Conservation (phyloP, 2,329 filamentous ascomycete genomes). For the Alternaria sp. region DNA sequence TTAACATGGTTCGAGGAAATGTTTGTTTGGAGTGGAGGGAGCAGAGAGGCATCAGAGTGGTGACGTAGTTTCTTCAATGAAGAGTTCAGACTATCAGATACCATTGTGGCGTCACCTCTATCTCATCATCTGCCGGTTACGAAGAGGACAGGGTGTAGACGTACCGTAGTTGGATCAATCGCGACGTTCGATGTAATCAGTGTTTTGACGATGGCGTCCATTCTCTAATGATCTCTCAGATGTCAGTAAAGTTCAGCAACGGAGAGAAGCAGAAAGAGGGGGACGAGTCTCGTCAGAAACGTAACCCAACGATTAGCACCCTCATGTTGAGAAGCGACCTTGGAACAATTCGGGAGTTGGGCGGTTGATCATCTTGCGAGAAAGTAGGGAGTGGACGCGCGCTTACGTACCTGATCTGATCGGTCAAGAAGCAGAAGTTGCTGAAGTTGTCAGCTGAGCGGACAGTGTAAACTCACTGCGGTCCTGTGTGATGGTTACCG, state of each 20-base stretch:
- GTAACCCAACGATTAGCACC: neutral
- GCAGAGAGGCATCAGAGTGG: neutral
- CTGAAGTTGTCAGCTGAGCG: neutral
- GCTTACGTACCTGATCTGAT: neutral
- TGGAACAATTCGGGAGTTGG: neutral
- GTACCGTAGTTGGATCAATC: neutral
- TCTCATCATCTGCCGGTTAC: neutral
- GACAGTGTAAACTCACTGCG: neutral
- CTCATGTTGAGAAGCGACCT: neutral
- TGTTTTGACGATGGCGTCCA: neutral
- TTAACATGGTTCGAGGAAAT: neutral
- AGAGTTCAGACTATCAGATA: neutral
- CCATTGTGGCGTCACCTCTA: neutral
- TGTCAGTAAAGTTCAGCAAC: neutral
- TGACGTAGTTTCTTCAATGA: neutral
- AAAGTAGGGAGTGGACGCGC: neutral
- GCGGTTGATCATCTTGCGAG: neutral
- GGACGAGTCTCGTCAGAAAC: neutral
- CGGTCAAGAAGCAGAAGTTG: neutral
- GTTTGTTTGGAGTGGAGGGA: neutral
- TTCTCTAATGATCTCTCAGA: neutral
- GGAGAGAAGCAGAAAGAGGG: neutral
- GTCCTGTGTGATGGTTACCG: neutral
- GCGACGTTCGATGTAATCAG: neutral
- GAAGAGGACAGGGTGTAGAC: neutral